These are phyloP conservation scores for Sarcodon sp. DNA, from an alignment of 768 basidiomycete genomes.

Conservation along the genomic window DNA sequence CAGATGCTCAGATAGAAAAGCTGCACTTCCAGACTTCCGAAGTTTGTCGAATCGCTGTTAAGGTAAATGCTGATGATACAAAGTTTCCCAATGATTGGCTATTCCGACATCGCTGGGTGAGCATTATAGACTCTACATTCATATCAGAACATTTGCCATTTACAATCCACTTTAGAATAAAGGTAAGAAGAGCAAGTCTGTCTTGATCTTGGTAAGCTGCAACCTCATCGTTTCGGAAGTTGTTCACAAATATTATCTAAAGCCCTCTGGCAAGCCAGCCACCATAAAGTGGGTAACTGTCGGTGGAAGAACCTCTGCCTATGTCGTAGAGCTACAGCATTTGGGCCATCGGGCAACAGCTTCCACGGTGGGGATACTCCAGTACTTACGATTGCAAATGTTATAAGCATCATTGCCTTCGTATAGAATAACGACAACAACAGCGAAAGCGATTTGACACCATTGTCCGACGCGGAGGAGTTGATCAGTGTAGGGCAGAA, in stretches of 20 bases:
- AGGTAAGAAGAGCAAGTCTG: slow-evolving; percentile 37
- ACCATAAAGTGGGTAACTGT: slow-evolving; percentile 67
- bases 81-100: slow-evolving; percentile 61
- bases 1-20: slow-evolving; percentile 30
- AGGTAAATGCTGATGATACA: slow-evolving; percentile 54
- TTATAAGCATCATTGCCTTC: background rate
- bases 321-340: slow-evolving; percentile 48
- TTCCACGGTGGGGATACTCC: background rate
- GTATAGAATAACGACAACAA: background rate
- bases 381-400: background rate
- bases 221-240: background rate
- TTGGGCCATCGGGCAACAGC: slow-evolving; percentile 5
- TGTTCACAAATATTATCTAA: background rate
- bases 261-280: slow-evolving; percentile 61
- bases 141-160: slow-evolving; percentile 1
- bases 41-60: slow-evolving; percentile 49
- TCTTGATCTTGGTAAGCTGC: slow-evolving; percentile 31
- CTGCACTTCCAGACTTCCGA: slow-evolving; percentile 40
- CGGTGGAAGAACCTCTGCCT: slow-evolving; percentile 68
- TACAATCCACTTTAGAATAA: slow-evolving; percentile 30
- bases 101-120: slow-evolving; percentile 58
- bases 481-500: background rate
- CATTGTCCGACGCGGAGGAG: background rate
- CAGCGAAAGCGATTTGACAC: background rate
- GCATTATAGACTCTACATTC: slow-evolving; percentile 1